Evolutionary conservation across 805 yeast genomes (phyloP).

Genomic region (Kodamaea neixiangensis): DNA sequence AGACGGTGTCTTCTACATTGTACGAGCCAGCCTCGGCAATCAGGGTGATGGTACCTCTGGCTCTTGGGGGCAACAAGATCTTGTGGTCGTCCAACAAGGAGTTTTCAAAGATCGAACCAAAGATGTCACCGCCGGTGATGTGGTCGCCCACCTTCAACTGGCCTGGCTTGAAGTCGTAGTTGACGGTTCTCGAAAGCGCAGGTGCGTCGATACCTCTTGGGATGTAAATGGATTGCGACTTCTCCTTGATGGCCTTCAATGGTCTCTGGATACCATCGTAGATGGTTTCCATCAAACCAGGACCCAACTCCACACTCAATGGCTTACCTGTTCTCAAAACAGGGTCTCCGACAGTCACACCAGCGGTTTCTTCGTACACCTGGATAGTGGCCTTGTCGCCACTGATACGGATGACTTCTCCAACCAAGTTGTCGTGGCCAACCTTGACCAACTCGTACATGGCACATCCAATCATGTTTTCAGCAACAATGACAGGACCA

Average conservation of each 20-base stretch:
- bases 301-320: conserved; percentile 97
- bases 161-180: conserved; percentile 87
- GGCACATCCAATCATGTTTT: conserved; percentile 99
- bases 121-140: conserved; percentile 96
- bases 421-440: conserved; percentile 95
- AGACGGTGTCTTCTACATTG: conserved; percentile 81
- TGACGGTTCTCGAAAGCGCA: conserved; percentile 77
- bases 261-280: conserved; percentile 99
- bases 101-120: conserved; percentile 92
- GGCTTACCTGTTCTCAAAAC: conserved; percentile 98
- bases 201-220: conserved; percentile 99
- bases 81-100: conserved; percentile 91
- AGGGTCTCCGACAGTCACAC: conserved; percentile 99
- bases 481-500: conserved; percentile 97
- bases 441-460: conserved; percentile 99
- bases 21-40: conserved; percentile 90
- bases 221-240: conserved; percentile 88
- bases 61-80: conserved; percentile 95
- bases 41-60: conserved; percentile 93
- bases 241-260: conserved; percentile 84
- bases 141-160: conserved; percentile 89
- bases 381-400: conserved; percentile 97
- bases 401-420: conserved; percentile 96
- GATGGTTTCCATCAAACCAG: conserved; percentile 98
- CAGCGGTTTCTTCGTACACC: conserved; percentile 99